Evolutionary conservation across 768 basidiomycete species (phyloP).

Genomic region (Psilocybe cyanescens): DNA sequence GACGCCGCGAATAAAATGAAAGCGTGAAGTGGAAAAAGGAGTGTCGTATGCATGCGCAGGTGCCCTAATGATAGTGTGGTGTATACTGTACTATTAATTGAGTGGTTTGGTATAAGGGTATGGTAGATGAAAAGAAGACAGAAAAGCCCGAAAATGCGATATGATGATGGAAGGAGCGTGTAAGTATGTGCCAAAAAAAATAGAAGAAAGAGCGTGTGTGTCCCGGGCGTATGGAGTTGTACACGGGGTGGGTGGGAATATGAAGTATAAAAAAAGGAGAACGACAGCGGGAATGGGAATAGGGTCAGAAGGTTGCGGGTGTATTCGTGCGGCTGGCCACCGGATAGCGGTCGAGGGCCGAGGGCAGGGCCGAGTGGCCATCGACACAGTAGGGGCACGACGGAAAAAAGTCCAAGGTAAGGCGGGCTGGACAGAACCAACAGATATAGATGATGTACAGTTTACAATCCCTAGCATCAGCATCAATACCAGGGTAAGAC

Average conservation of each 20-base stretch:
- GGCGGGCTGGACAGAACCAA: too few species aligned
- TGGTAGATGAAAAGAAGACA: neutral
- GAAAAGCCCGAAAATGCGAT: neutral
- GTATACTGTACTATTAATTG: neutral
- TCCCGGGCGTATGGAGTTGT: neutral
- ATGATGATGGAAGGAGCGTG: neutral
- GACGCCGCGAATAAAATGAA: neutral
- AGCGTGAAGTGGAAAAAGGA: neutral
- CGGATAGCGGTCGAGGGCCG: neutral
- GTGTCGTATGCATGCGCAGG: neutral
- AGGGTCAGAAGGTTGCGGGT: neutral
- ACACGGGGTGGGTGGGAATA: neutral
- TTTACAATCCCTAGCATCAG: too few species aligned
- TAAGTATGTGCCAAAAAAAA: neutral
- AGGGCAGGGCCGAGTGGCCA: too few species aligned
- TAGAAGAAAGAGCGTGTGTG: neutral
- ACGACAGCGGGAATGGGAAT: neutral
- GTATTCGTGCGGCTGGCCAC: neutral
- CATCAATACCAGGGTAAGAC: neutral
- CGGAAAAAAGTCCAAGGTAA: too few species aligned
- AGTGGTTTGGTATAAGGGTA: neutral
- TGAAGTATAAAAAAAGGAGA: too few species aligned
- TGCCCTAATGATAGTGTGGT: neutral
- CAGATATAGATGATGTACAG: too few species aligned
- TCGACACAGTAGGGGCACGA: too few species aligned